Evolutionary conservation across 257 asterid genomes (phyloP).

Genomic region (Fraxinus americana): DNA sequence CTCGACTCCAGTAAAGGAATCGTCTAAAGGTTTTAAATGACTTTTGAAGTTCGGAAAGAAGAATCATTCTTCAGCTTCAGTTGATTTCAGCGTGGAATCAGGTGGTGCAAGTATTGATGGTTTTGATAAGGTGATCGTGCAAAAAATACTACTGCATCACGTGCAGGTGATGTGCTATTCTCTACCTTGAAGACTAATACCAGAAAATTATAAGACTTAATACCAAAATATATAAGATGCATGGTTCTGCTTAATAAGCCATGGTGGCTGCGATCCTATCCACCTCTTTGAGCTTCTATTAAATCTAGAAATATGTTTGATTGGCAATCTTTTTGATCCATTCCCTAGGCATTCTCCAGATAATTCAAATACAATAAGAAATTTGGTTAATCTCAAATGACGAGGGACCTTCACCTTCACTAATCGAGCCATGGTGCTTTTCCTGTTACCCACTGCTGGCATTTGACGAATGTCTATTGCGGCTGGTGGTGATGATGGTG

Average conservation of each 20-base stretch:
- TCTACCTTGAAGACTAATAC: conserved; percentile 4
- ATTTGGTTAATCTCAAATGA: neutral
- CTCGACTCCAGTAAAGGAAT: conserved; percentile 53
- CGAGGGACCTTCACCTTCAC: neutral
- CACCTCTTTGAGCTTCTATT: neutral
- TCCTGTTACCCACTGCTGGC: neutral
- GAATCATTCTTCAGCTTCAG: conserved; percentile 58
- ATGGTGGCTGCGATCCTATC: neutral
- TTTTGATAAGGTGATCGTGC: conserved; percentile 41
- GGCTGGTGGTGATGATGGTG: neutral
- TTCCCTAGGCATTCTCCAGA: neutral
- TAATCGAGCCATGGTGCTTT: neutral
- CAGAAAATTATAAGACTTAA: neutral
- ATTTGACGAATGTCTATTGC: neutral
- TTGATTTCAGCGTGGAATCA: conserved; percentile 64
- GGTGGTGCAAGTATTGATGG: conserved; percentile 51
- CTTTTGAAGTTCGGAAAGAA: conserved; percentile 88
- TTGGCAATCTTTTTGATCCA: neutral
- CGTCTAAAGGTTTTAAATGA: conserved; percentile 77
- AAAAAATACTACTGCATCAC: conserved; percentile 44
- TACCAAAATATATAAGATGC: conserved; percentile 1
- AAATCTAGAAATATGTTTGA: neutral
- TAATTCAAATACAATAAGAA: neutral
- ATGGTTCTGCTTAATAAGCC: conserved; percentile 2
- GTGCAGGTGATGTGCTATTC: conserved; percentile 61